Base-by-base conservation (phyloP, 2,329 filamentous ascomycete genomes). In the Aspergillus luchuensis region DNA sequence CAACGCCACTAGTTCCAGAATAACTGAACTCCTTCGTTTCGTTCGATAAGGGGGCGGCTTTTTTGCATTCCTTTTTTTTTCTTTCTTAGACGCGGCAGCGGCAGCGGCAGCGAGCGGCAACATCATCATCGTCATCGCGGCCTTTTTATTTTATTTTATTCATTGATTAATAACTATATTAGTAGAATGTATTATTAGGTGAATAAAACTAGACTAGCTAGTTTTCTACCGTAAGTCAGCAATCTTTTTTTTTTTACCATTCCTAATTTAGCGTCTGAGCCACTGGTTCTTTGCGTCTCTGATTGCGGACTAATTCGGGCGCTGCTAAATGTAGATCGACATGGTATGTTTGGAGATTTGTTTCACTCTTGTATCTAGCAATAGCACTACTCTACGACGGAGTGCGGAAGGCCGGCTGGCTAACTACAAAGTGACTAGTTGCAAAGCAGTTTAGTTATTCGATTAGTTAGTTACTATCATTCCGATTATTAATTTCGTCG, bases 281-380 rank as follows among this genome's bases (percentile, higher is more conserved):
- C 51, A 52, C 50, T 39, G 33, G 33, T 33, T 25, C 33, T n/a
- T 21, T 19, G 19, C 15, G 25, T 13, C 48, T 51, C 25, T 41
- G 23, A 7, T 41, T 43, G 7, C 23, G 52, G 38, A 19, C 52
- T 55, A 28, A 23, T 4, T 25, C 13, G 23, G 38, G 39, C 25
- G 52, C 52, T 55, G 52, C 52, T 55, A 55, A 55, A 45, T 55
- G 52, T 55, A 55, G 52, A 55, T 55, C 52, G 52, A 23, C 38
- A 55, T 43, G 38, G n/a, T 19, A 45, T 21, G 17, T 45, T 19
- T 55, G 28, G 11, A 45, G 38, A 41, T 55, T 36, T 28, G 52
- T 55, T 55, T 55, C 39, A 45, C 13, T 41, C 6, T 55, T 55
- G 25, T 25, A 15, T 25, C 21, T 17, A 8, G 21, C 33, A 19